Evolutionary conservation across 2,329 filamentous ascomycete species (phyloP).

Genomic region (Penicillium sp.): DNA sequence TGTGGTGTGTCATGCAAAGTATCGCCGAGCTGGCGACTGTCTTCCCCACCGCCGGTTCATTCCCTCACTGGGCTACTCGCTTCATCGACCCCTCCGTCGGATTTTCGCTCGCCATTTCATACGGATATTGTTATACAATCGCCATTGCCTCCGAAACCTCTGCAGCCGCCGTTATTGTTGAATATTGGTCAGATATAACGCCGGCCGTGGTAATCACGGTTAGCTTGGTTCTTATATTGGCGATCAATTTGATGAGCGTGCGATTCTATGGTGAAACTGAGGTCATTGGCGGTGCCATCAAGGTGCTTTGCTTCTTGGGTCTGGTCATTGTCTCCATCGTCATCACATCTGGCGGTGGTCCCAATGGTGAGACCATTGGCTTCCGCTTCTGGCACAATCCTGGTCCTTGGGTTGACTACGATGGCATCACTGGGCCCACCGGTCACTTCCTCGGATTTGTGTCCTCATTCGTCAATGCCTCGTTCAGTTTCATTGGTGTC

Average conservation of each 20-base stretch:
- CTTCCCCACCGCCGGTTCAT: slow-evolving; percentile 88
- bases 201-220: slow-evolving; percentile 69
- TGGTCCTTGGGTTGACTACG: slow-evolving; percentile 33
- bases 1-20: slow-evolving; percentile 87
- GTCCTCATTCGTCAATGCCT: slow-evolving; percentile 42
- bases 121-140: slow-evolving; percentile 87
- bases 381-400: slow-evolving; percentile 39
- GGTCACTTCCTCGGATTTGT: slow-evolving; percentile 40
- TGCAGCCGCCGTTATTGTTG: slow-evolving; percentile 79
- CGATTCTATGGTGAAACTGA: slow-evolving; percentile 36
- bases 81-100: slow-evolving; percentile 91
- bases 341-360: slow-evolving; percentile 35
- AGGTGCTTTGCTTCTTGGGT: slow-evolving; percentile 33
- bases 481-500: slow-evolving; percentile 45
- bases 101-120: slow-evolving; percentile 71
- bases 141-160: slow-evolving; percentile 76
- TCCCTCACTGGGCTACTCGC: slow-evolving; percentile 84
- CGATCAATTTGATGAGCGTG: slow-evolving; percentile 33
- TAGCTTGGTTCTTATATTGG: slow-evolving; percentile 30
- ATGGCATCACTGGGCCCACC: slow-evolving; percentile 29
- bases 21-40: slow-evolving; percentile 85
- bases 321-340: slow-evolving; percentile 33
- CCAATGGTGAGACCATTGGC: slow-evolving; percentile 32
- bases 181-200: slow-evolving; percentile 69
- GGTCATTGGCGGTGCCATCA: slow-evolving; percentile 32